Evolutionary conservation across 805 yeast species (phyloP), one percentile per base, ranked within the genome.

Genomic region (Suhomyces pyralidae): DNA sequence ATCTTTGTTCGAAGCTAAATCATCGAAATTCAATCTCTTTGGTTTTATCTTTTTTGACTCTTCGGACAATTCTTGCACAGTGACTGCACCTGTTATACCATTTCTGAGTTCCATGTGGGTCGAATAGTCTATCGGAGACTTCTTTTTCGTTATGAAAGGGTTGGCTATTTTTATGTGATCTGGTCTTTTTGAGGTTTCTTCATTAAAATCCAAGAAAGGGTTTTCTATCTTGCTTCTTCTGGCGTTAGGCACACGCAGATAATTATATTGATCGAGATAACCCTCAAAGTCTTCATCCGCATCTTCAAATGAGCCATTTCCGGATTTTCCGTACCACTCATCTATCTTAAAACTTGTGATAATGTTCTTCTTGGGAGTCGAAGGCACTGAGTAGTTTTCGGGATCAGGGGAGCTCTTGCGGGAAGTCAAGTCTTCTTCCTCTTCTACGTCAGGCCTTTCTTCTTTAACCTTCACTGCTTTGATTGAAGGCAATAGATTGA

Each of bases 21-120:
- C 45, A n/a, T 51, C 58, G 50, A 74, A 74, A 32, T 61, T 61
- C 38, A 78, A 59, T 45, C 61, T 65, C 49, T 65, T 74, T 0
- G 82, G 82, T 58, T 70, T 72, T 40, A 76, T 63, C 6, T 59
- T 59, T 45, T 64, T 60, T 46, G 76, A 73, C 8, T 54, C 56
- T 14, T 64, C 65, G 20, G 69, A 63, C 40, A 77, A 55, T 30
- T 60, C 58, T 46, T 62, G 59, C 8, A 65, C 59, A 6, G 65
- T 60, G 25, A 65, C 66, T 51, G 75, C 66, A 2, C 81, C 81
- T 0, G 79, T 76, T 49, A 69, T 70, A 52, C 67, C 71, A 60
- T 77, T 70, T 30, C 76, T 57, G 53, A 69, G 61, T 55, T 78
- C 81, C 49, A 73, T 63, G 46, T 72, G 74, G 14, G 70, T 63